These are phyloP conservation scores for Pichia sp. DNA, from an alignment of 1,139 yeast genomes.

Conservation along the genomic window DNA sequence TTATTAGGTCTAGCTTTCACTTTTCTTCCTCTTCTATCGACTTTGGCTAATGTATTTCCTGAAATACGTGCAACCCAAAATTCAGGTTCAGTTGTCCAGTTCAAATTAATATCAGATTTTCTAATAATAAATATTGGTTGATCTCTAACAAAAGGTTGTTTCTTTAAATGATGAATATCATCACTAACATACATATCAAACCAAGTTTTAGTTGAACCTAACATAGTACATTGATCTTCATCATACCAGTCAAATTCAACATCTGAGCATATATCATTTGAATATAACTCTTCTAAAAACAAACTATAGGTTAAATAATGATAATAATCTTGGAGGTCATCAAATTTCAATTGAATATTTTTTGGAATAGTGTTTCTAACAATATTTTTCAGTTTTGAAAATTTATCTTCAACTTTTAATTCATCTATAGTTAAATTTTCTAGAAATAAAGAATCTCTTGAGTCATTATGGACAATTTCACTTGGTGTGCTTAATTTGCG, in stretches of 20 bases:
- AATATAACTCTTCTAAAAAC: constrained; percentile 52
- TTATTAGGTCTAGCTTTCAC: neutral
- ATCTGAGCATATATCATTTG: constrained; percentile 40
- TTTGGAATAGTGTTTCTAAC: constrained; percentile 20
- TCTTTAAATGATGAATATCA: constrained; percentile 35
- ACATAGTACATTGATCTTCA: constrained; percentile 30
- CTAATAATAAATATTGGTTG: constrained; percentile 37
- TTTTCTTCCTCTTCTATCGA: neutral
- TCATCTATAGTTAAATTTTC: neutral
- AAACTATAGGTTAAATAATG: constrained; percentile 55
- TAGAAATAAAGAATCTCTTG: neutral
- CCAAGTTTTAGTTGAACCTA: constrained; percentile 26
- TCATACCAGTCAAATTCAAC: constrained; percentile 42
- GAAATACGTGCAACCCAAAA: neutral
- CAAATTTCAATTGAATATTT: constrained; percentile 42
- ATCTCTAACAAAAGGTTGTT: constrained; percentile 42
- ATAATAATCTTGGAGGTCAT: constrained; percentile 46
- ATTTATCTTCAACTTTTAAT: constrained; percentile 16
- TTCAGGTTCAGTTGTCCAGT: neutral
- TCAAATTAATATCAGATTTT: neutral
- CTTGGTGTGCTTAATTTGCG: no score
- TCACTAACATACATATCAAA: constrained; percentile 30
- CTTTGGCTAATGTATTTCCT: neutral
- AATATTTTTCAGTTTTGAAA: constrained; percentile 17
- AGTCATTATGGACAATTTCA: no score